These are phyloP conservation scores for Penicillium herquei DNA, from an alignment of 495 filamentous ascomycete genomes.

Conservation along the genomic window DNA sequence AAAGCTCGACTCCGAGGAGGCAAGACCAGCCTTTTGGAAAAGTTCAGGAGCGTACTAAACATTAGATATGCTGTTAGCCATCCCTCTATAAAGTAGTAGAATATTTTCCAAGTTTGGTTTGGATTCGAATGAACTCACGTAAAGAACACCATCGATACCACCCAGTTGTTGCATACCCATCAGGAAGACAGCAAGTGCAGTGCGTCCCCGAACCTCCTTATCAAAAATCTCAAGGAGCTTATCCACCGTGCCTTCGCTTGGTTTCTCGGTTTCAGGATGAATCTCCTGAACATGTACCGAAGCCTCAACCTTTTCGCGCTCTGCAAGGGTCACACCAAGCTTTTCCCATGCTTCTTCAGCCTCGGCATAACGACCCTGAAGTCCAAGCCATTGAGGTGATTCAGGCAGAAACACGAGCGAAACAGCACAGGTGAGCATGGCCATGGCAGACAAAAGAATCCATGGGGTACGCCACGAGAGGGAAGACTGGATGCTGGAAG, in stretches of 20 bases:
- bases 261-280: neutral
- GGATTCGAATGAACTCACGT: slow-evolving; percentile 33
- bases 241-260: neutral
- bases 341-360: slow-evolving; percentile 39
- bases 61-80: neutral
- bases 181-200: slow-evolving; percentile 42
- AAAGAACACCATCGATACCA: slow-evolving; percentile 51
- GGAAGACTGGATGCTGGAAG: slow-evolving; percentile 46
- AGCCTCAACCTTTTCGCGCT: slow-evolving; percentile 49
- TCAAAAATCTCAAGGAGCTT: slow-evolving; percentile 38
- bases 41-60: slow-evolving; percentile 51
- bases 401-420: slow-evolving; percentile 40
- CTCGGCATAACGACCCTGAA: slow-evolving; percentile 34
- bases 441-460: slow-evolving; percentile 41
- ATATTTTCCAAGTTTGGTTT: neutral
- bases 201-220: slow-evolving; percentile 35
- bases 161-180: slow-evolving; percentile 45
- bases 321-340: slow-evolving; percentile 48
- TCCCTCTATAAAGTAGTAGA: neutral
- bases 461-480: slow-evolving; percentile 59
- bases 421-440: slow-evolving; percentile 34
- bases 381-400: slow-evolving; percentile 51
- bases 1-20: slow-evolving; percentile 47
- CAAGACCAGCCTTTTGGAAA: slow-evolving; percentile 55
- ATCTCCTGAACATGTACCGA: neutral